Evolutionary conservation across 345 rosid species (phyloP), one percentile per base, ranked within the genome.

Genomic region (Arabidopsis thaliana): DNA sequence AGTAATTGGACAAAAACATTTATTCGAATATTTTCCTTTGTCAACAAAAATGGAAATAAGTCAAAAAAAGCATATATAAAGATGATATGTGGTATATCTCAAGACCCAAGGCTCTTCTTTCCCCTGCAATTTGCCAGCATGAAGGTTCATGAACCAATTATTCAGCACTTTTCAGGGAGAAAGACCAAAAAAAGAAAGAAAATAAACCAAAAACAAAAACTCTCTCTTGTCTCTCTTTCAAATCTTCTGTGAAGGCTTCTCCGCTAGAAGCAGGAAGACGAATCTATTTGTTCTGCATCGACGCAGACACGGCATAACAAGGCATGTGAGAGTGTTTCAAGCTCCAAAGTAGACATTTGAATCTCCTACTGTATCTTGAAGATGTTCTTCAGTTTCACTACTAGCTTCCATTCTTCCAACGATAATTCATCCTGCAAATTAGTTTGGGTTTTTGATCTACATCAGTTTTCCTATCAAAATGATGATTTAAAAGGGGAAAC

Each of bases 361-460:
- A 44, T 44, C 64, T 53, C 44, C 78, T 78, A 91, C 45, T 81
- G 94, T 74, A 91, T 94, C 80, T 83, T 86, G 81, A 94, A 87
- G 72, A 90, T 78, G 68, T 44, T 84, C 88, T 95, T 90, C 85
- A 95, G 82, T 70, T 83, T 89, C 57, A 76, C 86, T 71, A 90
- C 90, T 84, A 92, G 82, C 86, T 4, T 90, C 99, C 97, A 91
- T 6, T 92, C 99, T 0, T 92, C 97, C 0, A 60, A 34, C 1
- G 83, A 50, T 40, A 95, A 80, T 23, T 92, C 99, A 51, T 92
- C 97, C 99, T 91, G 83, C 72, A 69, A 66, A 44, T 72, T 13
- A 13, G 7, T 66, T 49, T 50, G 4, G 37, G 28, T 36, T 62
- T 62, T 37, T 55, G 22, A 53, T 51, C 68, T n/a, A 42, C 1